Base-by-base conservation (phyloP, 805 yeast genomes). In the Suhomyces sp. region DNA sequence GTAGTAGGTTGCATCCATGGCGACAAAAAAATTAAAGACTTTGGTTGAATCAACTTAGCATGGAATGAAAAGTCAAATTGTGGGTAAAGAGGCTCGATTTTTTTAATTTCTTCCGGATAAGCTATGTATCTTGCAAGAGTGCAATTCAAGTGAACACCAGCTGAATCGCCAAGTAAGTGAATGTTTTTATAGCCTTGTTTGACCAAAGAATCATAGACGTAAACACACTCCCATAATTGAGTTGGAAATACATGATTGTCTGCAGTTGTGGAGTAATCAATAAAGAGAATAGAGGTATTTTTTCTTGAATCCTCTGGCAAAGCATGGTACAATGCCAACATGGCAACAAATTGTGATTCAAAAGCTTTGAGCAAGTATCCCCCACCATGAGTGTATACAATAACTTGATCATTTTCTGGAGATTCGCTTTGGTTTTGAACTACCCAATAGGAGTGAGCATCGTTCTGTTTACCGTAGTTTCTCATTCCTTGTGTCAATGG, bases 1-100 rank as follows among this genome's bases (percentile, higher is more conserved):
- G 63, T 60, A 40, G 54, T 54, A 6, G 76, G 75, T 51, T 71
- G 63, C 27, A 67, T 65, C 76, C 76, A 71, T 12, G 76, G 75
- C 41, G 72, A 66, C 9, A 66, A 51, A 45, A 68, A 58, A 2
- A 69, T 53, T 35, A 64, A 52, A 2, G 68, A 59, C 19, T 55
- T 56, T 5, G 75, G 75, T 54, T 68, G 69, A 2, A 65, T 63
- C 50, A 64, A 53, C 3, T 57, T 52, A 6, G 25, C 24, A 25
- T 51, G 52, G 59, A 62, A 63, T 6, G 43, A 17, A 19, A 51
- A 57, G 35, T 53, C 53, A 43, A 63, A 62, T 21, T 61, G 56
- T 12, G 60, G 52, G 50, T 54, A 65, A 10, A 49, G 49, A 6
- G 54, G 47, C 47, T 69, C 69, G n/a, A 61, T 65, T 21, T 44